These are phyloP conservation scores for Mucor racemosus DNA, from an alignment of 371 early-diverging fungal species.

Conservation along the genomic window DNA sequence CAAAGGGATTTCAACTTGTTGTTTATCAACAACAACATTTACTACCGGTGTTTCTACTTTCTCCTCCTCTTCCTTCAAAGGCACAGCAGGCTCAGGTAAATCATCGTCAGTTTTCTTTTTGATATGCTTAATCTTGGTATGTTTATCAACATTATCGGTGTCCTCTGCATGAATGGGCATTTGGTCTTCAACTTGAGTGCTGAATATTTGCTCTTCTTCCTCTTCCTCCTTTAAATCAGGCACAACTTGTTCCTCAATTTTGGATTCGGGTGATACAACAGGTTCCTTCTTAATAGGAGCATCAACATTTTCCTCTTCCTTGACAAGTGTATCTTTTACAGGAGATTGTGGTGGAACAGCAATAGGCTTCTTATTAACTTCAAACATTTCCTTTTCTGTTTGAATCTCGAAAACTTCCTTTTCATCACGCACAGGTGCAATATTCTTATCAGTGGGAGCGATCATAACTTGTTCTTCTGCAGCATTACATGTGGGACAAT, in stretches of 20 bases:
- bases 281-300: background rate
- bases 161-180: background rate
- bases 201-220: background rate
- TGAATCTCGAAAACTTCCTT: background rate
- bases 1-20: background rate
- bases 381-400: background rate
- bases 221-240: background rate
- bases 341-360: constrained; percentile 3
- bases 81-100: background rate
- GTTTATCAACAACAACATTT: constrained; percentile 4
- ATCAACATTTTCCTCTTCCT: background rate
- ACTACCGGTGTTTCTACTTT: background rate
- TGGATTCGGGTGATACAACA: background rate
- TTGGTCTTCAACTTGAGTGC: background rate
- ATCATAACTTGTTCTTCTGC: constrained; percentile 10
- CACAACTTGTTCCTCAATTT: background rate
- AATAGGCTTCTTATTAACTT: constrained; percentile 1
- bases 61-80: background rate
- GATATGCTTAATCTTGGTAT: no score
- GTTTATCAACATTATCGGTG: no score
- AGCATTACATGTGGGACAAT: constrained; percentile 9
- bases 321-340: background rate
- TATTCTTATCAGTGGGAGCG: constrained; percentile 8
- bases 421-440: constrained; percentile 4
- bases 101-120: background rate